Base-by-base conservation (phyloP, 345 rosid species). In the Litchi chinensis region DNA sequence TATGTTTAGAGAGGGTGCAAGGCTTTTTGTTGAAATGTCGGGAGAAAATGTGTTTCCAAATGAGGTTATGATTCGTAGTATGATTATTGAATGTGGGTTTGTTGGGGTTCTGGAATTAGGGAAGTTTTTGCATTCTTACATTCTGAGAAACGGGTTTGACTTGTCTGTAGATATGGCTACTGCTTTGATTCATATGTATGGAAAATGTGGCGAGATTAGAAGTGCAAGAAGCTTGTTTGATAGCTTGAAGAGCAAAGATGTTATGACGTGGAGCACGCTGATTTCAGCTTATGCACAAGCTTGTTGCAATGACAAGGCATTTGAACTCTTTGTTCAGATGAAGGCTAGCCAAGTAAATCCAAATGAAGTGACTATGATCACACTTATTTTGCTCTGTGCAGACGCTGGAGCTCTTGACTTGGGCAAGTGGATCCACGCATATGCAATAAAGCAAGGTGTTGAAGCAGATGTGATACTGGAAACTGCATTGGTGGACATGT, bases 171-270 rank as follows among this genome's bases (percentile, higher is more conserved):
- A 83, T 68, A 60, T 84, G 63, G 59, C 73, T 19, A 79, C 86
- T 65, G 86, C 87, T 77, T 77, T 89, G 76, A 77, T 87, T 54
- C 86, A 87, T 70, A 85, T 85, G 92, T 89, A 89, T 37, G 92
- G 89, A 72, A 89, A 87, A 79, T 79, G 90, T 41, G 77, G 83
- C 4, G 77, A 83, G n/a, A 44, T 79, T 65, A 50, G 64, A 43
- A 77, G 78, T 76, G 88, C 90, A 15, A 81, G 77, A 81, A 79
- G 77, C 12, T 57, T 87, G 5, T 87, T 87, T 71, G 84, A 85
- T 78, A 54, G 83, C 32, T 11, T 74, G 21, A 72, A 79, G 71
- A 79, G 70, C 79, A 85, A 67, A 84, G 89, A 87, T 78, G 75
- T 74, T 71, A 63, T 46, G 71, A 60, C 75, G 67, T 86, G 88